Percentiles rank a stretch among this genome's conserved stretches.
These are phyloP conservation scores for Trametes meyenii DNA, from an alignment of 768 basidiomycete species.

Conservation along the genomic window DNA sequence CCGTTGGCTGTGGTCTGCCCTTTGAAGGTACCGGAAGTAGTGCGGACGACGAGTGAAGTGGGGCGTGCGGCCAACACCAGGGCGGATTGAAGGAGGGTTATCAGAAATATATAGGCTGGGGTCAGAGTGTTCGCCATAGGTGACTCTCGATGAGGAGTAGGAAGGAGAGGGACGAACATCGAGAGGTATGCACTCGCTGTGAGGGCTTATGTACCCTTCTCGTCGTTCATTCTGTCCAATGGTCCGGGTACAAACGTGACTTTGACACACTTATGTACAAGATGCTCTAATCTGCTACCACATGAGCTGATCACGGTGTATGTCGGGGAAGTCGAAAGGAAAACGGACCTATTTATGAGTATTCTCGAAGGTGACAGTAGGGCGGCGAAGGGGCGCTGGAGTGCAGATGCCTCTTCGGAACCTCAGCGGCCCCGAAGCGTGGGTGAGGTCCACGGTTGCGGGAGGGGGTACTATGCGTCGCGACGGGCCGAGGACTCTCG, in stretches of 20 bases:
- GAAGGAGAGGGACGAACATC: no score
- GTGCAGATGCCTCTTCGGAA: not conserved
- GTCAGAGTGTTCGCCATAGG: no score
- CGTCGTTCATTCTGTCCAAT: not conserved
- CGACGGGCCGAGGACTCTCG: no score
- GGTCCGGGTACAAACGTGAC: not conserved
- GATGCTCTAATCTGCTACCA: not conserved
- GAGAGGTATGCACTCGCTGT: no score
- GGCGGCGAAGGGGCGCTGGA: not conserved
- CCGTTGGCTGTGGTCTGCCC: conserved; percentile 33
- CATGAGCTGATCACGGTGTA: conserved; percentile 5
- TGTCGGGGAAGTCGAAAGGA: not conserved
- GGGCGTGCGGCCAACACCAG: not conserved
- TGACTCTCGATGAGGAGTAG: no score
- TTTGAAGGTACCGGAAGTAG: conserved; percentile 25
- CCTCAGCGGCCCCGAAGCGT: no score
- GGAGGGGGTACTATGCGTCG: no score
- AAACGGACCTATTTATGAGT: not conserved
- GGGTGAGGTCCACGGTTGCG: no score
- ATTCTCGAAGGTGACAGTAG: not conserved
- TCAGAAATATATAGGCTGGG: not conserved
- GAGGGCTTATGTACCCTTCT: not conserved
- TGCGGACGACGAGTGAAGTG: conserved; percentile 16
- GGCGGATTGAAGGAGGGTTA: not conserved
- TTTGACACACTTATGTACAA: not conserved